A percentile compares a stretch with the other conserved stretches of the same genome.
Evolutionary conservation across 176 grass and related monocot species (phyloP).

Genomic region (sorghum (Sorghum bicolor)): Sorghum_bicolor_NCBIv3 NC_012872.2:58699501-58700000

Average conservation of each 20-base stretch:
- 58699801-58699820: background rate
- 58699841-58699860: background rate
- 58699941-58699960: slow-evolving; percentile 38
- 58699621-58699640: background rate
- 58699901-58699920: background rate
- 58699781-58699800: background rate
- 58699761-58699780: background rate
- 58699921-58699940: slow-evolving; percentile 41
- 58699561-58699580: background rate
- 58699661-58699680: background rate
- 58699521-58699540: background rate
- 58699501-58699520: background rate
- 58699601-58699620: background rate
- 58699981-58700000: slow-evolving; percentile 47
- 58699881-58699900: background rate
- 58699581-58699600: background rate
- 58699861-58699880: background rate
- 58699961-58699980: slow-evolving; percentile 50
- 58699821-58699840: background rate
- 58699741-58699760: background rate
- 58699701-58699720: background rate
- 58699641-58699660: background rate
- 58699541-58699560: background rate
- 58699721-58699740: background rate
- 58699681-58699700: background rate